phyloP scores from a whole-genome alignment of 371 early-diverging fungal species.

The Mucor sp. region DNA sequence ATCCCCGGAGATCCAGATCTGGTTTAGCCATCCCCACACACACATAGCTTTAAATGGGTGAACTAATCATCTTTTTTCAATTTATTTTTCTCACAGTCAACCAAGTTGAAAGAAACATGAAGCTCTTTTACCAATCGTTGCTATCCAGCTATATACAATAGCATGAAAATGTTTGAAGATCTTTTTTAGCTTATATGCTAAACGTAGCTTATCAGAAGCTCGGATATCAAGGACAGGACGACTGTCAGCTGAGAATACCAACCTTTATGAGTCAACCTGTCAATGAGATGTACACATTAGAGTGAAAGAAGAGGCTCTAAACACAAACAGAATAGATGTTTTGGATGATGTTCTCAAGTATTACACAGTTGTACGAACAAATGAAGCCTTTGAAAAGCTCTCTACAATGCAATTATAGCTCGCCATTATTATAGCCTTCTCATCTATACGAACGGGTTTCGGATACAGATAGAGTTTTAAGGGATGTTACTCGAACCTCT shows the following conservation, averaged over 20 bases:
- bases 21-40: background rate
- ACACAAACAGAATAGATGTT: background rate
- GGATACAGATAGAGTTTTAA: background rate
- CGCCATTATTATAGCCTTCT: background rate
- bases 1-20: background rate
- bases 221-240: background rate
- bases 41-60: background rate
- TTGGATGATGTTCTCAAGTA: background rate
- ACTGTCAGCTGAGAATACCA: background rate
- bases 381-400: background rate
- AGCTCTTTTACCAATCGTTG: background rate
- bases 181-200: background rate
- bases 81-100: background rate
- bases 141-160: background rate
- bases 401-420: background rate
- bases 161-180: background rate
- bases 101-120: background rate
- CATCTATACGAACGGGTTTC: too few species aligned
- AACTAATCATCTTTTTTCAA: background rate
- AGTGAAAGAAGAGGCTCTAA: background rate
- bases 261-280: background rate
- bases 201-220: background rate
- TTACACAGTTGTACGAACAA: background rate
- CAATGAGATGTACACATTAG: background rate
- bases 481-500: background rate